These are phyloP conservation scores for Aspergillus baeticus DNA, from an alignment of 495 filamentous ascomycete species.

Conservation along the genomic window DNA sequence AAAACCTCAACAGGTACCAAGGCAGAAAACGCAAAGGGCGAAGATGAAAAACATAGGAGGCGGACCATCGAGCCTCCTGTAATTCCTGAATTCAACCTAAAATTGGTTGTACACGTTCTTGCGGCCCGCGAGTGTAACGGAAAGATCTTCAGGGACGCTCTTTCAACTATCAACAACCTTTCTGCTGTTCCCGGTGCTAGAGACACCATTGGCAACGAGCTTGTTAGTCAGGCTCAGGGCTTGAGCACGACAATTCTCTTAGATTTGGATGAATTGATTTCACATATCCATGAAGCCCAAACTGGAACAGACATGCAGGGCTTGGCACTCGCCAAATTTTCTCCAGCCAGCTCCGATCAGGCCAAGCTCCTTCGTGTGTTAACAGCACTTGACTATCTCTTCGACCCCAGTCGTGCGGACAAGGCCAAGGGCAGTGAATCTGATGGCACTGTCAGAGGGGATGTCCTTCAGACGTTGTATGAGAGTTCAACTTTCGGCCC, in stretches of 20 bases:
- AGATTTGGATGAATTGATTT: slow-evolving; percentile 83
- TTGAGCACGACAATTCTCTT: slow-evolving; percentile 80
- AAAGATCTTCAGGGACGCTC: slow-evolving; percentile 94
- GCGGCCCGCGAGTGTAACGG: slow-evolving; percentile 93
- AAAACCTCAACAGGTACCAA: slow-evolving; percentile 25
- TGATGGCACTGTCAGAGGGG: slow-evolving; percentile 60
- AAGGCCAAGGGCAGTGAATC: slow-evolving; percentile 54
- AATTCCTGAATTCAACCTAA: slow-evolving; percentile 86
- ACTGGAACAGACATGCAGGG: slow-evolving; percentile 94
- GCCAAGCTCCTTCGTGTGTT: slow-evolving; percentile 92
- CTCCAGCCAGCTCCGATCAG: slow-evolving; percentile 90
- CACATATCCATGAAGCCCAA: slow-evolving; percentile 81
- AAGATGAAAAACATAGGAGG: slow-evolving; percentile 69
- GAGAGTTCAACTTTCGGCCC: slow-evolving; percentile 85
- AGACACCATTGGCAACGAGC: slow-evolving; percentile 84
- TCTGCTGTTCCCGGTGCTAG: slow-evolving; percentile 89
- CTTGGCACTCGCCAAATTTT: slow-evolving; percentile 91
- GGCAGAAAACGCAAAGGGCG: slow-evolving; percentile 40
- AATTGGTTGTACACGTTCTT: slow-evolving; percentile 91
- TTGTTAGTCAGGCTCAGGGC: slow-evolving; percentile 79
- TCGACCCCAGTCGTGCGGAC: slow-evolving; percentile 66
- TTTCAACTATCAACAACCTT: slow-evolving; percentile 96
- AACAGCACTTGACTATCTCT: slow-evolving; percentile 93
- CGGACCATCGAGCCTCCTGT: slow-evolving; percentile 75
- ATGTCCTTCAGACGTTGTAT: slow-evolving; percentile 83